Percentiles rank a stretch among this genome's conserved stretches.
Evolutionary conservation across 768 basidiomycete genomes (phyloP).

Genomic region (Ephemerocybe angulata): DNA sequence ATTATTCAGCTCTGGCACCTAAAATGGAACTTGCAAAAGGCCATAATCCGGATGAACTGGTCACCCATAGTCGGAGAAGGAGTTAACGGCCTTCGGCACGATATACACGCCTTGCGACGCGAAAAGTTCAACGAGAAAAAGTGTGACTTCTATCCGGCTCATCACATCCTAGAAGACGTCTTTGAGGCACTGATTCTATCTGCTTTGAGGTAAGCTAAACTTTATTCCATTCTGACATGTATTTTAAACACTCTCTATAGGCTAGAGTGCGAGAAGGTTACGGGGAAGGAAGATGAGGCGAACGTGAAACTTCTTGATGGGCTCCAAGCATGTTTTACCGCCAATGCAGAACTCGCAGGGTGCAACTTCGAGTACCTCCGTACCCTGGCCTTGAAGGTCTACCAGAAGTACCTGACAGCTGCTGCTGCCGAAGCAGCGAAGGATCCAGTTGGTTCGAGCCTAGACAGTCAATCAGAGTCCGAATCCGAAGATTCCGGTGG

Average conservation of each 20-base stretch:
- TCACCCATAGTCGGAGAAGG: background rate
- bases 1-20: constrained; percentile 19
- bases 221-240: background rate
- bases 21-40: constrained; percentile 16
- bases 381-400: background rate
- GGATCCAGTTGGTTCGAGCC: too few relatives aligned
- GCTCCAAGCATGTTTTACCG: background rate
- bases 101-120: background rate
- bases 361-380: background rate
- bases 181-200: constrained; percentile 11
- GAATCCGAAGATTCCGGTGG: too few relatives aligned
- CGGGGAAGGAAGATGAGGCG: background rate
- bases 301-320: background rate
- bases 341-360: background rate
- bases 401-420: background rate
- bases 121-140: constrained; percentile 12
- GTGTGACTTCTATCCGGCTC: constrained; percentile 17
- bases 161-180: constrained; percentile 14
- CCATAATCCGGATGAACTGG: constrained; percentile 15
- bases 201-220: constrained; percentile 8
- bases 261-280: background rate
- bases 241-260: background rate
- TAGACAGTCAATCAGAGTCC: too few relatives aligned
- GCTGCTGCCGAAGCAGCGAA: background rate
- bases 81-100: constrained; percentile 10